A percentile compares a stretch with the other conserved stretches of the same genome.
Conservation (phyloP, 2,329 filamentous ascomycete genomes). For the Neonectria faginata region DNA sequence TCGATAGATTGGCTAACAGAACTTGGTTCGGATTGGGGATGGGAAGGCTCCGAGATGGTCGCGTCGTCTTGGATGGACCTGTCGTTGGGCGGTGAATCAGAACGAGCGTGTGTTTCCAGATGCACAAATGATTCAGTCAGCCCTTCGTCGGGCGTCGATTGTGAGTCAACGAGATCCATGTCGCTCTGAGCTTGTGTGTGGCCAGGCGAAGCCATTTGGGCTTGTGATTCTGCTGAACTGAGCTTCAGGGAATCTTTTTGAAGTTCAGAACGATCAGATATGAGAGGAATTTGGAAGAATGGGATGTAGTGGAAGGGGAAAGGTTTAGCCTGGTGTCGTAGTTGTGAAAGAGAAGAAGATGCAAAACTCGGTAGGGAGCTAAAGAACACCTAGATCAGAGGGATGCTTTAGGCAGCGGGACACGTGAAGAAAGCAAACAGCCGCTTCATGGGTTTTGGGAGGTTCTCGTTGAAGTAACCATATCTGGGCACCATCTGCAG, state of each 20-base stretch:
- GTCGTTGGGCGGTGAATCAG: background rate
- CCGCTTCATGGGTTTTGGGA: background rate
- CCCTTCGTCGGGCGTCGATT: background rate
- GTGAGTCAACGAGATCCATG: background rate
- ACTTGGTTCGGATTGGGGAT: background rate
- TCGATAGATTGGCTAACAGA: background rate
- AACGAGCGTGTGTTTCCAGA: background rate
- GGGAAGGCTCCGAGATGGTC: background rate
- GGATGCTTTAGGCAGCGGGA: background rate
- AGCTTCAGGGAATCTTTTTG: background rate
- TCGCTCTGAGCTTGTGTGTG: background rate
- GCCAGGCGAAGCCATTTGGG: background rate
- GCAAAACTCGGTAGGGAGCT: background rate
- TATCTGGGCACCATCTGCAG: background rate
- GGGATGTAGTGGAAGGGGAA: background rate
- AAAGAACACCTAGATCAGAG: background rate
- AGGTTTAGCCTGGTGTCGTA: background rate
- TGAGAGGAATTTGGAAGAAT: background rate
- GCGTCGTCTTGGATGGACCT: background rate
- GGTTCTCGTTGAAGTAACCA: background rate
- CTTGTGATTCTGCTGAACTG: background rate
- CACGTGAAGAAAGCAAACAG: background rate
- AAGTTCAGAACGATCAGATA: background rate
- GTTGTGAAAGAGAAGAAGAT: background rate
- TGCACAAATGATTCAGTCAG: background rate